Conservation (phyloP, 2,329 filamentous ascomycete species). For the Eutypella sp. region DNA sequence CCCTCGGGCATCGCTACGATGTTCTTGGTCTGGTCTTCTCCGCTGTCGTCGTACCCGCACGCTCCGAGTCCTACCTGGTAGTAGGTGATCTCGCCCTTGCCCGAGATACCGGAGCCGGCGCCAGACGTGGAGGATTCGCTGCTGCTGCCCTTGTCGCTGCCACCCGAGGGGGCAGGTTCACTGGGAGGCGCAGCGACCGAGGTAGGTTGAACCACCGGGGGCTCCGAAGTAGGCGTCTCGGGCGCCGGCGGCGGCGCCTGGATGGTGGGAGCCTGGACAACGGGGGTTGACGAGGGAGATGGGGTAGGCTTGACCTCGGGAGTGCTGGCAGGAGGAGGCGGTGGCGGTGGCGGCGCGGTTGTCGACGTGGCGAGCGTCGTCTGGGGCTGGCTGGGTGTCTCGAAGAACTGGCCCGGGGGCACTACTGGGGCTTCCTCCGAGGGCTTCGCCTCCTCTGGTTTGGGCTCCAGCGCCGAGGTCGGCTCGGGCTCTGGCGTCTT, state of each 20-base stretch:
- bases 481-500: conserved; percentile 18
- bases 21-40: conserved; percentile 47
- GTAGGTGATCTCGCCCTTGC: conserved; percentile 66
- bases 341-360: conserved; percentile 11
- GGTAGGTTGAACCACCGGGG: conserved; percentile 5
- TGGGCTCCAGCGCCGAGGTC: conserved; percentile 13
- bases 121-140: conserved; percentile 20
- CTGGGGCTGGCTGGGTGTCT: conserved; percentile 21
- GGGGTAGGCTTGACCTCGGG: conserved; percentile 7
- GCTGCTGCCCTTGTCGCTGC: conserved; percentile 18
- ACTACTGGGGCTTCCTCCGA: conserved; percentile 1
- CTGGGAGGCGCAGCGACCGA: conserved; percentile 9
- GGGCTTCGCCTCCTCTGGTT: neutral
- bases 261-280: conserved; percentile 8
- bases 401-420: conserved; percentile 29
- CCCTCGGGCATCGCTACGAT: conserved; percentile 64
- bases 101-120: conserved; percentile 26
- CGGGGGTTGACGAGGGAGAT: conserved; percentile 8
- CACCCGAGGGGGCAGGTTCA: too few relatives aligned
- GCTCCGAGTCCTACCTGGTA: conserved; percentile 64
- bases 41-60: conserved; percentile 61
- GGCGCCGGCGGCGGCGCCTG: conserved; percentile 11
- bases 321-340: conserved; percentile 10
- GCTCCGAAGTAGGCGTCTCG: conserved; percentile 5
- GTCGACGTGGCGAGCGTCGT: conserved; percentile 20